phyloP scores from a whole-genome alignment of 192 early-diverging fungal genomes.

The Gigaspora rosea region DNA sequence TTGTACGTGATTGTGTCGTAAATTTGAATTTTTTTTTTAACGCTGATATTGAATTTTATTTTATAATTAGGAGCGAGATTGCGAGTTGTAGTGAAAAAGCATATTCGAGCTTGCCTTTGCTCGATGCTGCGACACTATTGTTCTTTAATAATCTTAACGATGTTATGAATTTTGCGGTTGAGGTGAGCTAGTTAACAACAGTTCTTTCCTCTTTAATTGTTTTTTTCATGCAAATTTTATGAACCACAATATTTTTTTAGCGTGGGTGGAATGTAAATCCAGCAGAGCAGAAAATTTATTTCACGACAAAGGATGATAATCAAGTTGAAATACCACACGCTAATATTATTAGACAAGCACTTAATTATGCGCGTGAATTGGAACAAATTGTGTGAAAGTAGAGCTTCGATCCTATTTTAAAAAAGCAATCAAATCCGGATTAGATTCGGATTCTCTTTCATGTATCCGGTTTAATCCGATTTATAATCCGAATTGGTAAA shows the following conservation, averaged over 20 bases:
- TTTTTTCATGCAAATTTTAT: neutral
- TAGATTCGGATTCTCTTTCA: too few relatives aligned
- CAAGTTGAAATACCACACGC: constrained; percentile 75
- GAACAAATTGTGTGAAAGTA: constrained; percentile 87
- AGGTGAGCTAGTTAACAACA: constrained; percentile 50
- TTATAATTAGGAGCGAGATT: constrained; percentile 81
- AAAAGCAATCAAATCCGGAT: too few relatives aligned
- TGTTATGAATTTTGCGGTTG: constrained; percentile 81
- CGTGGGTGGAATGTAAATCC: constrained; percentile 82
- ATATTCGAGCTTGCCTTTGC: constrained; percentile 79
- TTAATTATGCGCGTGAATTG: constrained; percentile 91
- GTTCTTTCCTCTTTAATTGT: neutral
- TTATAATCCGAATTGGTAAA: too few relatives aligned
- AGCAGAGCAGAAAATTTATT: constrained; percentile 81
- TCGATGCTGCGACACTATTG: constrained; percentile 90
- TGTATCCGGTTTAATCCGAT: too few relatives aligned
- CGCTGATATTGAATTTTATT: constrained; percentile 14
- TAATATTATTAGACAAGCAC: constrained; percentile 79
- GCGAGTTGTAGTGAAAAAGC: constrained; percentile 95
- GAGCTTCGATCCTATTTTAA: too few relatives aligned
- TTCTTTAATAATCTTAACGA: constrained; percentile 83
- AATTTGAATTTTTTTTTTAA: neutral
- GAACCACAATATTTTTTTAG: constrained; percentile 37
- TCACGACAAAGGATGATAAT: constrained; percentile 65
- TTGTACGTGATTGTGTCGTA: neutral